Conservation (phyloP, 2,329 filamentous ascomycete genomes). For the Mollisia scopiformis region DNA sequence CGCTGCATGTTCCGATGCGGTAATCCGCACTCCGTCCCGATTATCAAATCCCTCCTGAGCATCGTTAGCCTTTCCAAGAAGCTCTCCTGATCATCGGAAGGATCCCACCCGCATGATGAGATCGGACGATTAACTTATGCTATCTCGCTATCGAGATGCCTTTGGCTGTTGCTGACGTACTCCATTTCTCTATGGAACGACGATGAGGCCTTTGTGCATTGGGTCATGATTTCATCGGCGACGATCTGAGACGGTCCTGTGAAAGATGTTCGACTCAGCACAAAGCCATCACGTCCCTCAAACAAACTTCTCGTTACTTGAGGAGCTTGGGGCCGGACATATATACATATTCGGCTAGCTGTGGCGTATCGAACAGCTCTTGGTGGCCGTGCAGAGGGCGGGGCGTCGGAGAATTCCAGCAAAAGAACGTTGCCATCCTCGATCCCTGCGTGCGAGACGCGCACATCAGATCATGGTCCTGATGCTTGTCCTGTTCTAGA, state of each 20-base stretch:
- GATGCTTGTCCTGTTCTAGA: too few relatives aligned
- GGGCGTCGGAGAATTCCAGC: slow-evolving; percentile 17
- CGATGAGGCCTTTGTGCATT: not conserved
- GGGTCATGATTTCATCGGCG: slow-evolving; percentile 3
- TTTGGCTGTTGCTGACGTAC: not conserved
- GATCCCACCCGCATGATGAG: slow-evolving; percentile 1
- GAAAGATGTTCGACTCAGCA: slow-evolving; percentile 1
- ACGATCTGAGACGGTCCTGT: slow-evolving; percentile 5
- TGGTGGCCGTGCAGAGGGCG: slow-evolving; percentile 9
- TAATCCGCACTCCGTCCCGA: too few relatives aligned
- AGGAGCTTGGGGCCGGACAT: slow-evolving; percentile 17
- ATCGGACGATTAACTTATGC: not conserved
- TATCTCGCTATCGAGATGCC: not conserved
- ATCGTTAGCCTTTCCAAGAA: too few relatives aligned
- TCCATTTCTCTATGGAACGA: slow-evolving; percentile 1
- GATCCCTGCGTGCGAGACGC: not conserved
- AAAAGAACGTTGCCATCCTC: not conserved
- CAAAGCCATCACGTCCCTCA: slow-evolving; percentile 9
- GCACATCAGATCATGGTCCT: too few relatives aligned
- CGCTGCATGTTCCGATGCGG: too few relatives aligned
- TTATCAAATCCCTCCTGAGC: too few relatives aligned
- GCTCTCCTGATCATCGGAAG: not conserved
- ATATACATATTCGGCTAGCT: slow-evolving; percentile 14
- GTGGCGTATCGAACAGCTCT: slow-evolving; percentile 5
- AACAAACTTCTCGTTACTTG: slow-evolving; percentile 11